These are phyloP conservation scores for Aspergillus vadensis DNA, from an alignment of 2,329 filamentous ascomycete genomes.

Conservation along the genomic window DNA sequence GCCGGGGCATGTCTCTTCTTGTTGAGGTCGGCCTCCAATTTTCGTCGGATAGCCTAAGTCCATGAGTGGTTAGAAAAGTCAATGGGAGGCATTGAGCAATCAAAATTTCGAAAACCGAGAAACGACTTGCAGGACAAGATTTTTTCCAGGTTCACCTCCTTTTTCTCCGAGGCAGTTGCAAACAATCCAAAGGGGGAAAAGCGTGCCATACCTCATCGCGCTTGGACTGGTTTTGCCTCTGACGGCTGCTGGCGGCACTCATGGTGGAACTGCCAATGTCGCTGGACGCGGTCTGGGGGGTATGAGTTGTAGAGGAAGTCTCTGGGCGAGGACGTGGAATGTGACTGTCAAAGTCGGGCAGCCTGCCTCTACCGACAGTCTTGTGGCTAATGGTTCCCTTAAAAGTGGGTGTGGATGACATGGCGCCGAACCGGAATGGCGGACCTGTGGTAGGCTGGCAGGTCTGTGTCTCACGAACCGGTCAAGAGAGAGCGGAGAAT, in stretches of 20 bases:
- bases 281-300: constrained; percentile 46
- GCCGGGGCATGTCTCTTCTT: constrained; percentile 87
- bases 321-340: constrained; percentile 66
- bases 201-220: constrained; percentile 78
- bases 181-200: background rate
- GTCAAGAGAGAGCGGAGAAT: constrained; percentile 22
- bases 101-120: background rate
- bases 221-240: constrained; percentile 93
- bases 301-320: constrained; percentile 35
- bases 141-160: constrained; percentile 3
- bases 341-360: constrained; percentile 56
- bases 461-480: constrained; percentile 26
- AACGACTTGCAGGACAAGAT: background rate
- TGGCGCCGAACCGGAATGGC: constrained; percentile 30
- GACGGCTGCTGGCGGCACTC: constrained; percentile 84
- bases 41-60: constrained; percentile 84
- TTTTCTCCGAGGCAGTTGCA: background rate
- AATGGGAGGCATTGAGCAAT: background rate
- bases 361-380: constrained; percentile 56
- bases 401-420: constrained; percentile 62
- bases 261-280: constrained; percentile 67
- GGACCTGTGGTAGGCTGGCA: constrained; percentile 4
- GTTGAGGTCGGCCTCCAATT: constrained; percentile 95
- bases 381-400: constrained; percentile 57
- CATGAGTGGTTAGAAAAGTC: constrained; percentile 12